Evolutionary conservation across 2,329 filamentous ascomycete species (phyloP).

Genomic region (Alternaria solani): DNA sequence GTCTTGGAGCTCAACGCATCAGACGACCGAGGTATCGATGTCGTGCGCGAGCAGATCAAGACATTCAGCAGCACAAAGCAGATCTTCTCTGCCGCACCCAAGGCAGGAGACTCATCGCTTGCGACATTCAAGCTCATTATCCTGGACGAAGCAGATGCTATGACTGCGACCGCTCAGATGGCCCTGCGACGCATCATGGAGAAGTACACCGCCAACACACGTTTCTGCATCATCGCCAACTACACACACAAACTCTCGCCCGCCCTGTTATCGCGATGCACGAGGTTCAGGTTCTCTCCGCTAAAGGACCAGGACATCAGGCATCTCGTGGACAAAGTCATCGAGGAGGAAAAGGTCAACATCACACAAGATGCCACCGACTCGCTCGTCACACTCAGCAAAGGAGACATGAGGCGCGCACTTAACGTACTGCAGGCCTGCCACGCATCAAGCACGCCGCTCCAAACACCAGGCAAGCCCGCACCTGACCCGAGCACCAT

Average conservation of each 20-base stretch:
- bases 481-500: constrained; percentile 64
- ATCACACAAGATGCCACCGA: constrained; percentile 83
- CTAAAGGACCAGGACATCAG: constrained; percentile 89
- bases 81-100: constrained; percentile 78
- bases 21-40: constrained; percentile 96
- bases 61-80: constrained; percentile 98
- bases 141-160: constrained; percentile 97
- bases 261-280: constrained; percentile 90
- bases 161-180: constrained; percentile 99
- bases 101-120: constrained; percentile 60
- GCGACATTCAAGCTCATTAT: constrained; percentile 95
- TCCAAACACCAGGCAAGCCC: constrained; percentile 59
- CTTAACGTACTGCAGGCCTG: constrained; percentile 97
- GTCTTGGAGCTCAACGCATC: constrained; percentile 97
- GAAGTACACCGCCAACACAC: constrained; percentile 96
- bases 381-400: constrained; percentile 84
- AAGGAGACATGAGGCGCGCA: constrained; percentile 94
- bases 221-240: constrained; percentile 98
- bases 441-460: constrained; percentile 82
- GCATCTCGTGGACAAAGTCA: constrained; percentile 84
- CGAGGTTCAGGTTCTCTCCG: constrained; percentile 92
- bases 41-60: constrained; percentile 96
- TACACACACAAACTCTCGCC: constrained; percentile 98
- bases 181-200: constrained; percentile 97
- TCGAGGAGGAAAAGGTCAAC: constrained; percentile 84